Base-by-base conservation (phyloP, 306 rosid genomes). In the Dalbergia cultrata region DNA sequence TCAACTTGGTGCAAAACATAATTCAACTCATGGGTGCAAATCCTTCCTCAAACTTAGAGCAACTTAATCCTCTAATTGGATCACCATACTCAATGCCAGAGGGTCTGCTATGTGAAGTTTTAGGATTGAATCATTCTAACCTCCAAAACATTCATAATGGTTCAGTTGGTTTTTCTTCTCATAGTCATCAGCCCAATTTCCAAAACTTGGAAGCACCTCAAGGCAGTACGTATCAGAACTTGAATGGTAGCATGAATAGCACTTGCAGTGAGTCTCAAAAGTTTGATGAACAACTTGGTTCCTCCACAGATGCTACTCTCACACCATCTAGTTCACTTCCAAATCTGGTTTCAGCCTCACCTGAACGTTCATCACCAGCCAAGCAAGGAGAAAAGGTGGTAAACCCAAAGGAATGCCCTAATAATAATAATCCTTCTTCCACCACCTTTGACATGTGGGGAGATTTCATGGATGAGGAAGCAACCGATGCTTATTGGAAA, bases 401-500 rank as follows among this genome's bases (percentile, higher is more conserved):
- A 13, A 56, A 54, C 61, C 59, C 65, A 62, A 67, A 76, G 34
- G 84, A 89, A 19, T 21, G 71, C 12, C 72, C 66, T 13, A 50
- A 50, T 50, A 5, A 3, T 10, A 66, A 13, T 10, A 66, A 52
- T n/a, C 69, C 65, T 78, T 62, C 76, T 54, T 78, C 84, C 12
- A 69, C 78, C 47, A 78, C 75, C 52, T 84, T 86, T 33, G 92
- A 92, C 77, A 67, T 66, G 31, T 92, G 79, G 92, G 85, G 83
- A 62, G 90, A 89, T 77, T 80, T 88, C 62, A 82, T 89, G 84
- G 86, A 78, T 18, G 85, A 84, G 2, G 88, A 87, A 72, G 58
- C 79, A 75, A 85, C 75, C 0, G 80, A 86, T 11, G 85, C 82
- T 50, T 92, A 82, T 17, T 92, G 97, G 97, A 88, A 82, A 77